phyloP scores from a whole-genome alignment of 768 basidiomycete genomes.

The Pleurotus pulmonarius region DNA sequence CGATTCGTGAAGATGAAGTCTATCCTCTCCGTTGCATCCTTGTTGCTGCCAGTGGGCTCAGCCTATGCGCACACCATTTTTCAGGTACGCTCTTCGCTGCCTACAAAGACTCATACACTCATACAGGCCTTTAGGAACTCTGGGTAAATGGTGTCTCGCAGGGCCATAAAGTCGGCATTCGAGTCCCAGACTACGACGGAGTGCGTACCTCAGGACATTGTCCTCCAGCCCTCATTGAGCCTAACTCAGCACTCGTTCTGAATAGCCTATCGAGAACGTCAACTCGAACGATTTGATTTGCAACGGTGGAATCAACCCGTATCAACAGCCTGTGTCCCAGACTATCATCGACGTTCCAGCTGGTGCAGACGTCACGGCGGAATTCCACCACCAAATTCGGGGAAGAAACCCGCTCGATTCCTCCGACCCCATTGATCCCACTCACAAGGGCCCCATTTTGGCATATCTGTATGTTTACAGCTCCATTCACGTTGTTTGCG shows the following conservation, averaged over 20 bases:
- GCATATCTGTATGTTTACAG: slow-evolving; percentile 39
- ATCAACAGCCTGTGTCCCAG: slow-evolving; percentile 41
- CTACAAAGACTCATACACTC: background rate
- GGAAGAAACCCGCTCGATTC: slow-evolving; percentile 38
- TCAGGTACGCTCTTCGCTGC: slow-evolving; percentile 27
- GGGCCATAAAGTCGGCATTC: slow-evolving; percentile 38
- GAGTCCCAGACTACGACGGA: slow-evolving; percentile 42
- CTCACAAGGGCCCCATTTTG: slow-evolving; percentile 51
- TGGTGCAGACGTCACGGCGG: slow-evolving; percentile 47
- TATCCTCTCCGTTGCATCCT: slow-evolving; percentile 17
- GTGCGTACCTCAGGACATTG: slow-evolving; percentile 15
- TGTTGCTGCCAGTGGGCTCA: slow-evolving; percentile 24
- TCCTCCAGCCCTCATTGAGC: background rate
- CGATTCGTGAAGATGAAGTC: slow-evolving; percentile 20
- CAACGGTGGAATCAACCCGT: slow-evolving; percentile 58
- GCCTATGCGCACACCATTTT: slow-evolving; percentile 50
- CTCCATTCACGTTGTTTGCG: background rate
- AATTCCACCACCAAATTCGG: slow-evolving; percentile 46
- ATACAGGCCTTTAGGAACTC: slow-evolving; percentile 28
- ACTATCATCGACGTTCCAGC: slow-evolving; percentile 46
- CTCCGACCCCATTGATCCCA: slow-evolving; percentile 44
- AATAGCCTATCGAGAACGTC: slow-evolving; percentile 53
- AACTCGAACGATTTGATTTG: slow-evolving; percentile 54
- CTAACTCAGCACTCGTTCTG: background rate
- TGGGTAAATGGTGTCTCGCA: slow-evolving; percentile 49